phyloP scores from a whole-genome alignment of 768 basidiomycete species.

The Rhodotorula babjevae region DNA sequence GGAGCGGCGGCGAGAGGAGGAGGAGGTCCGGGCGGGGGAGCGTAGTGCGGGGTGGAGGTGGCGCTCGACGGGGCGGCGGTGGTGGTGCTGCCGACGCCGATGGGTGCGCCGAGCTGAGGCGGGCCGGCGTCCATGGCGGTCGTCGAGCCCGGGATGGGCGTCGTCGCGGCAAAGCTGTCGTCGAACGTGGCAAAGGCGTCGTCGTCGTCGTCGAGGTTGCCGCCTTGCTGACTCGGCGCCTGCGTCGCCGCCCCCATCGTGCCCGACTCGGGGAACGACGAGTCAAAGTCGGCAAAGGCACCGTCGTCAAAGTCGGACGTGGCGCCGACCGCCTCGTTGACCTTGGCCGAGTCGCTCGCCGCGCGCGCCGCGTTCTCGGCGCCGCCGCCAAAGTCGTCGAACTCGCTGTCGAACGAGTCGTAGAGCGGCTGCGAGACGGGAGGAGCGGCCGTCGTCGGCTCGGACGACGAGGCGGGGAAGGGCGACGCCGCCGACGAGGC shows the following conservation, averaged over 20 bases:
- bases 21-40: slow-evolving; percentile 40
- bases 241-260: not conserved
- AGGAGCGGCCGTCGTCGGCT: slow-evolving; percentile 50
- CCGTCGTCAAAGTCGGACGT: slow-evolving; percentile 41
- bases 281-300: slow-evolving; percentile 43
- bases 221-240: not conserved
- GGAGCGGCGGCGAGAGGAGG: slow-evolving; percentile 12
- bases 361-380: not conserved
- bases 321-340: not conserved
- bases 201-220: not conserved
- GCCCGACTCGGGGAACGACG: slow-evolving; percentile 11
- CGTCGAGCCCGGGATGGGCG: slow-evolving; percentile 47
- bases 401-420: slow-evolving; percentile 58
- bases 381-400: slow-evolving; percentile 44
- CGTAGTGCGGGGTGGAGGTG: slow-evolving; percentile 48
- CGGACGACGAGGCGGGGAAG: not conserved
- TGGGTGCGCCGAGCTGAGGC: slow-evolving; percentile 47
- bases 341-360: not conserved
- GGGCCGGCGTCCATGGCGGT: slow-evolving; percentile 31
- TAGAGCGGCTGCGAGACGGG: slow-evolving; percentile 47
- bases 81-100: slow-evolving; percentile 47
- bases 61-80: slow-evolving; percentile 47
- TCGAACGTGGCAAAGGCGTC: slow-evolving; percentile 47
- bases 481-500: not conserved
- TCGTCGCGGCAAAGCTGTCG: slow-evolving; percentile 12